phyloP scores from a whole-genome alignment of 2,329 filamentous ascomycete genomes.

The Clarireedia homoeocarpa region DNA sequence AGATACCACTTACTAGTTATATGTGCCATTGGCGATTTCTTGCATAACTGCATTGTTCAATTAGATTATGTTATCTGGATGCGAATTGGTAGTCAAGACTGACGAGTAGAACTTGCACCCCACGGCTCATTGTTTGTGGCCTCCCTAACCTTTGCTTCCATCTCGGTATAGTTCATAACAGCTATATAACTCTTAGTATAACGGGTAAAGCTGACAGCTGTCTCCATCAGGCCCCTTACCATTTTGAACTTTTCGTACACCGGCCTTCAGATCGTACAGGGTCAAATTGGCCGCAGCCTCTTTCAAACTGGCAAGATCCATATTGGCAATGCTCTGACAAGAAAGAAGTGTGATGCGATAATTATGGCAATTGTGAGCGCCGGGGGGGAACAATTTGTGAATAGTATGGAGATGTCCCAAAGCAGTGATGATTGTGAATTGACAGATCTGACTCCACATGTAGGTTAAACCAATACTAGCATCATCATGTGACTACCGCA shows the following conservation, averaged over 20 bases:
- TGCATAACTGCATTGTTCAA: constrained; percentile 55
- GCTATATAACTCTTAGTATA: constrained; percentile 38
- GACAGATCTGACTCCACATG: not conserved
- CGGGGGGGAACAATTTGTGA: constrained; percentile 10
- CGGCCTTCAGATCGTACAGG: constrained; percentile 68
- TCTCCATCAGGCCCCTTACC: constrained; percentile 39
- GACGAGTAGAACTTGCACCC: constrained; percentile 37
- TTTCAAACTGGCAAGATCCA: constrained; percentile 62
- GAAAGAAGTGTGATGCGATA: not conserved
- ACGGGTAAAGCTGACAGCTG: constrained; percentile 16
- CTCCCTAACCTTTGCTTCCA: constrained; percentile 78
- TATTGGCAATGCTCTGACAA: constrained; percentile 27
- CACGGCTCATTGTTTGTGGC: constrained; percentile 99
- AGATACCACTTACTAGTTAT: constrained; percentile 74
- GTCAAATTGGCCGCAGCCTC: constrained; percentile 66
- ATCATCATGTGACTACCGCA: not conserved
- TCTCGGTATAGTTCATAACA: constrained; percentile 74
- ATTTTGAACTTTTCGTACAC: constrained; percentile 71
- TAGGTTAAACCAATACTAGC: not conserved
- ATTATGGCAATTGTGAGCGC: constrained; percentile 2
- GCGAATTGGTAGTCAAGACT: constrained; percentile 5
- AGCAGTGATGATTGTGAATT: not conserved
- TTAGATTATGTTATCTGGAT: not conserved
- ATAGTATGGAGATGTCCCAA: constrained; percentile 8
- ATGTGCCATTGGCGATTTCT: constrained; percentile 95